A percentile compares a stretch with the other conserved stretches of the same genome.
phyloP scores from a whole-genome alignment of 495 filamentous ascomycete species.

The Letharia lupina region DNA sequence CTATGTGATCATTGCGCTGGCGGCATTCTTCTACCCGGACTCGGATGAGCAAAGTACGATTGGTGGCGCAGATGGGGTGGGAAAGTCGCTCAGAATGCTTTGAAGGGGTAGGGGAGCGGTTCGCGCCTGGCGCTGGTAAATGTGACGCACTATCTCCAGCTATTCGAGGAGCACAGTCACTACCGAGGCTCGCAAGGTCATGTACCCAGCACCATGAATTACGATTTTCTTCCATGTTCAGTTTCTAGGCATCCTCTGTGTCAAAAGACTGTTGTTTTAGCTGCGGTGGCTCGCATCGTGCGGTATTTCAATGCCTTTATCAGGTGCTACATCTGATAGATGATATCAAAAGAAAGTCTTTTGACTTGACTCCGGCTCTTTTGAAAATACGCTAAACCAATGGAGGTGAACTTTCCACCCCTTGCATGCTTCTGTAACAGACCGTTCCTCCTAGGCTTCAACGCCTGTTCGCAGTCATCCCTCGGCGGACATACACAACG shows the following conservation, averaged over 20 bases:
- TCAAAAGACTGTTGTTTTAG: background rate
- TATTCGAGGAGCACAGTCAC: background rate
- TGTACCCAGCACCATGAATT: background rate
- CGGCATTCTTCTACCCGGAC: conserved; percentile 57
- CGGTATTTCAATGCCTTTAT: background rate
- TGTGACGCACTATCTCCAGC: background rate
- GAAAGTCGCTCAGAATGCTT: conserved; percentile 54
- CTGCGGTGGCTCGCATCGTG: background rate
- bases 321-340: background rate
- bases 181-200: background rate
- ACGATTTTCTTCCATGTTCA: background rate
- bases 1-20: conserved; percentile 70
- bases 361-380: background rate
- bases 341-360: background rate
- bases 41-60: conserved; percentile 40
- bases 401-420: background rate
- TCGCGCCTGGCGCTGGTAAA: background rate
- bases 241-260: background rate
- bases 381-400: background rate
- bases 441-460: background rate
- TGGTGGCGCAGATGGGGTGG: conserved; percentile 26
- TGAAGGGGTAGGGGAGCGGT: conserved; percentile 41
- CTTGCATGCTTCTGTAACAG: background rate
- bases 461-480: background rate
- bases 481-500: background rate